phyloP scores from a whole-genome alignment of 306 rosid species.

The Fagus sylvatica region DNA sequence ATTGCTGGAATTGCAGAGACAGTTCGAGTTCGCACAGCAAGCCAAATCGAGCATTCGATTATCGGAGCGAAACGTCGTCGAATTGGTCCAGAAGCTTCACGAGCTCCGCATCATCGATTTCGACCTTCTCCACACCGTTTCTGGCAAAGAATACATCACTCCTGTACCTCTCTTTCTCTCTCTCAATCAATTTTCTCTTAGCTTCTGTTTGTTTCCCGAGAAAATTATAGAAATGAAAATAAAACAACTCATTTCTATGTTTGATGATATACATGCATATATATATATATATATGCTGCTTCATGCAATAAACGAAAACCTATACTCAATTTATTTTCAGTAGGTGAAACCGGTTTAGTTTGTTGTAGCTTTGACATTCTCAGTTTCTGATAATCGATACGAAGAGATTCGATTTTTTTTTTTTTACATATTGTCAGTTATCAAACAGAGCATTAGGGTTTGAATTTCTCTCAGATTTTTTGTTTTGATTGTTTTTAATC shows the following conservation, averaged over 20 bases:
- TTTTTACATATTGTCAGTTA: not conserved
- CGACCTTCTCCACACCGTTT: constrained; percentile 88
- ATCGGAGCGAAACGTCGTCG: constrained; percentile 97
- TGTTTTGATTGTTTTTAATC: not conserved
- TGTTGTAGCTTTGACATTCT: not conserved
- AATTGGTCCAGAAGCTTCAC: constrained; percentile 88
- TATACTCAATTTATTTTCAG: not conserved
- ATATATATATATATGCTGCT: not conserved
- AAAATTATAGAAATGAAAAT: not conserved
- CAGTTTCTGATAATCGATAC: not conserved
- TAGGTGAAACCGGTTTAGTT: not conserved
- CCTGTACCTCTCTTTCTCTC: constrained; percentile 49
- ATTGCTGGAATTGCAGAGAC: constrained; percentile 88
- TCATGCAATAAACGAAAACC: not conserved
- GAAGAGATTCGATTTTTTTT: not conserved
- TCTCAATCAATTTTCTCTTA: constrained; percentile 11
- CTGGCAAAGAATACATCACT: constrained; percentile 98
- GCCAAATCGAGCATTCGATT: constrained; percentile 89
- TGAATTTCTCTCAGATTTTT: not conserved
- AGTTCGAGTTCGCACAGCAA: constrained; percentile 94
- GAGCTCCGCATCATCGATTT: constrained; percentile 91
- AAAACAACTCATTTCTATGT: constrained; percentile 1
- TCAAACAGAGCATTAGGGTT: not conserved
- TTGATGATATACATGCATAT: not conserved
- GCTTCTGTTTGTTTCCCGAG: not conserved